A percentile compares a stretch with the other conserved stretches of the same genome.
Evolutionary conservation across 1,139 yeast genomes (phyloP).

Genomic region (Suhomyces panamericanus): DNA sequence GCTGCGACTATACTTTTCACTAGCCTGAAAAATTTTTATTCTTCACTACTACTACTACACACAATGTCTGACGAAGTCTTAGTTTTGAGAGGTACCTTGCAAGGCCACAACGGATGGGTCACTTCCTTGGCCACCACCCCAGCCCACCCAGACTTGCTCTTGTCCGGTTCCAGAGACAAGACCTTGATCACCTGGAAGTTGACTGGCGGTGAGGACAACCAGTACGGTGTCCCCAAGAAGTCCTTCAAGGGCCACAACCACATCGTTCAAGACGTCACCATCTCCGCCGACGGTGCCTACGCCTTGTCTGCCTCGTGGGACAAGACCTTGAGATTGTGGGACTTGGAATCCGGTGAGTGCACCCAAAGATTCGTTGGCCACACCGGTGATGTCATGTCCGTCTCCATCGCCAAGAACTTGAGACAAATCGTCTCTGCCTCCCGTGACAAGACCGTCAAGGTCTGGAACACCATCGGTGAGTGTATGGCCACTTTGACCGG

Average conservation of each 20-base stretch:
- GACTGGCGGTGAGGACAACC: slow-evolving; percentile 92
- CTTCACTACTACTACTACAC: slow-evolving; percentile 5
- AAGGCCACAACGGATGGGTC: slow-evolving; percentile 89
- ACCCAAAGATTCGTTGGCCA: slow-evolving; percentile 97
- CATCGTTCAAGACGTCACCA: slow-evolving; percentile 97
- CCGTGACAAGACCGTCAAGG: slow-evolving; percentile 98
- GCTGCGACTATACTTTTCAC: slow-evolving; percentile 10
- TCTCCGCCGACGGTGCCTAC: slow-evolving; percentile 97
- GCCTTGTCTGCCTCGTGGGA: slow-evolving; percentile 99
- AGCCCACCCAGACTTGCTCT: slow-evolving; percentile 96
- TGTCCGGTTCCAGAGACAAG: slow-evolving; percentile 99
- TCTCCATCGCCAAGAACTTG: slow-evolving; percentile 94
- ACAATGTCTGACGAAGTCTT: slow-evolving; percentile 85
- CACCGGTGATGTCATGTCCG: slow-evolving; percentile 96
- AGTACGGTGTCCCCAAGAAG: slow-evolving; percentile 98
- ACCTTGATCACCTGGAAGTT: slow-evolving; percentile 97
- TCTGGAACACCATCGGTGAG: slow-evolving; percentile 99
- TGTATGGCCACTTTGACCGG: slow-evolving; percentile 94
- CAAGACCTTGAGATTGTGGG: slow-evolving; percentile 99
- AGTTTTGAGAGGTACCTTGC: slow-evolving; percentile 99
- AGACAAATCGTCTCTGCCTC: slow-evolving; percentile 99
- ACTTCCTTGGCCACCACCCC: slow-evolving; percentile 98
- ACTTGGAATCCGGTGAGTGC: slow-evolving; percentile 91
- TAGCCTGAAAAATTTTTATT: slow-evolving; percentile 9
- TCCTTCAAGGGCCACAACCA: slow-evolving; percentile 98